These are phyloP conservation scores for Calamus simplicifolius DNA, from an alignment of 176 grass and related monocot species.

Conservation along the genomic window DNA sequence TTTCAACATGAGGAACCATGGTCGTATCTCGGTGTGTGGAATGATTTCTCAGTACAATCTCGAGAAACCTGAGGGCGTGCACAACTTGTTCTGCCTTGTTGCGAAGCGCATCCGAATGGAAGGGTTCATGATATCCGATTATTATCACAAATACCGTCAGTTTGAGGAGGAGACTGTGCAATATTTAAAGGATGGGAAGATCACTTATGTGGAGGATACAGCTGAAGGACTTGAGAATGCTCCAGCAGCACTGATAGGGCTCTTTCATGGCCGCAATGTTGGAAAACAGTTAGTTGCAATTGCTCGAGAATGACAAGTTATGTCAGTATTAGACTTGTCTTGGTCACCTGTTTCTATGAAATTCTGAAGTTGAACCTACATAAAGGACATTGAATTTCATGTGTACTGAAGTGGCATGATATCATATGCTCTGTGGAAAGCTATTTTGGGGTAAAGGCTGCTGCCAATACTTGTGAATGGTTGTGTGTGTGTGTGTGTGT, in stretches of 20 bases:
- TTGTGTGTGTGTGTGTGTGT: too few relatives aligned
- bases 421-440: too few relatives aligned
- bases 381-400: too few relatives aligned
- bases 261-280: slow-evolving; percentile 54
- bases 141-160: slow-evolving; percentile 33
- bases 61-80: neutral
- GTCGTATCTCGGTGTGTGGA: neutral
- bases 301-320: neutral
- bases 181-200: slow-evolving; percentile 33
- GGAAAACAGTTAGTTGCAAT: slow-evolving; percentile 68
- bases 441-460: too few relatives aligned
- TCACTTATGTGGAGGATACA: slow-evolving; percentile 47
- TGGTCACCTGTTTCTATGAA: too few relatives aligned
- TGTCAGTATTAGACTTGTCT: too few relatives aligned
- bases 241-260: slow-evolving; percentile 34
- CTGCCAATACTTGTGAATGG: too few relatives aligned
- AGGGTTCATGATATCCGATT: slow-evolving; percentile 39
- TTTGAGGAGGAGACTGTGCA: slow-evolving; percentile 26
- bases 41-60: neutral
- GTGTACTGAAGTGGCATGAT: too few relatives aligned
- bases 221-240: slow-evolving; percentile 42
- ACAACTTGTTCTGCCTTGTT: slow-evolving; percentile 15
- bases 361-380: too few relatives aligned
- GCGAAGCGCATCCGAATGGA: slow-evolving; percentile 36
- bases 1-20: neutral